These are phyloP conservation scores for Aechmea fasciata DNA, from an alignment of 176 grass and related monocot genomes.

Conservation along the genomic window DNA sequence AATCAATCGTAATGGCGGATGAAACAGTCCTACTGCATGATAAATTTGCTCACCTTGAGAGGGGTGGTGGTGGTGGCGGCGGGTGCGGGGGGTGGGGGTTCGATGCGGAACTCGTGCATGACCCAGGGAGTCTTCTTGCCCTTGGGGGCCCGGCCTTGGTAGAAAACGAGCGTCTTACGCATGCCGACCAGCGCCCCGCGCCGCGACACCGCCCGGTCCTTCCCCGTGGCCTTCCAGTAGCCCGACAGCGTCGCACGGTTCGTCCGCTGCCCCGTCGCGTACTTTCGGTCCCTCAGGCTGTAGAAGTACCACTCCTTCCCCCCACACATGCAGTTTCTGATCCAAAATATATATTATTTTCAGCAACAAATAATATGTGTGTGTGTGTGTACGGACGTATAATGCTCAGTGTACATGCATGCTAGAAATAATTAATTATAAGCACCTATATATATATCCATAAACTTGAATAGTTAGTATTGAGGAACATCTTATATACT, in stretches of 20 bases:
- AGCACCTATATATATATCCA: too few species aligned
- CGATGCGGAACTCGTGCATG: constrained; percentile 93
- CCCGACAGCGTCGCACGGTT: constrained; percentile 64
- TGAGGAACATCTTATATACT: too few species aligned
- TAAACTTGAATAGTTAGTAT: too few species aligned
- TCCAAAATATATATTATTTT: not conserved
- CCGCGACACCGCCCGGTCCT: constrained; percentile 44
- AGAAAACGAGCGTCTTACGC: constrained; percentile 95
- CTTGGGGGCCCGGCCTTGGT: constrained; percentile 78
- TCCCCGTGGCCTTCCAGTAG: constrained; percentile 96
- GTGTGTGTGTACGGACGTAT: too few species aligned
- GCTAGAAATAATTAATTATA: too few species aligned
- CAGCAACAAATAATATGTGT: not conserved
- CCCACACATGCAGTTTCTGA: constrained; percentile 41
- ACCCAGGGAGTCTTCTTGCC: constrained; percentile 94
- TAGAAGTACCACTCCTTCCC: constrained; percentile 88
- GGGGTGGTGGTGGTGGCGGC: constrained; percentile 21
- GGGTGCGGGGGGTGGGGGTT: constrained; percentile 17
- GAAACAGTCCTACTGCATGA: too few species aligned
- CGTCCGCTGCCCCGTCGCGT: constrained; percentile 74
- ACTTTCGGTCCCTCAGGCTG: constrained; percentile 58
- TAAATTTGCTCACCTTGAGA: not conserved
- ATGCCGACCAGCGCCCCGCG: constrained; percentile 43
- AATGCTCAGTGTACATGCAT: too few species aligned
- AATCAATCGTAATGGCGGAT: too few species aligned